Conservation (phyloP, 2,329 filamentous ascomycete species). For the Spiromastix sp. region DNA sequence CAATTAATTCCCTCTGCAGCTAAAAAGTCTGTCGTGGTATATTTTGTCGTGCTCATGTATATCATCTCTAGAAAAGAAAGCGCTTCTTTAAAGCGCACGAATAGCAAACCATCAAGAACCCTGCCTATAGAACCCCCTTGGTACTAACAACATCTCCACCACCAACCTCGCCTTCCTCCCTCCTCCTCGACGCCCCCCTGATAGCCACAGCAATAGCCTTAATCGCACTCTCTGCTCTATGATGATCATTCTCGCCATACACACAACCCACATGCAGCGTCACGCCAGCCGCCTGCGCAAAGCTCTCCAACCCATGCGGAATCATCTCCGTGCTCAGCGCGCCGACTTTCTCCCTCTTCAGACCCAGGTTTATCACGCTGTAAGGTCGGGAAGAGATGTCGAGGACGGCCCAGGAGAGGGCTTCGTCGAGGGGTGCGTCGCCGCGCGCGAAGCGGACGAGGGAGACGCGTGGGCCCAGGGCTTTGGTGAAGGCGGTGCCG, state of each 20-base stretch:
- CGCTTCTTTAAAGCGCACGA: no score
- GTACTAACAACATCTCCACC: conserved; percentile 90
- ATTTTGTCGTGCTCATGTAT: no score
- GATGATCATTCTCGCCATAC: conserved; percentile 87
- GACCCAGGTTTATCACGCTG: conserved; percentile 69
- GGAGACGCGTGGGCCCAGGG: conserved; percentile 67
- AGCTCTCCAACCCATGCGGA: conserved; percentile 88
- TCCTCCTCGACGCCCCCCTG: conserved; percentile 60
- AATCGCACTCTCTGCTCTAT: conserved; percentile 91
- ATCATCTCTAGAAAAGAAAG: no score
- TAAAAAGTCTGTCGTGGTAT: no score
- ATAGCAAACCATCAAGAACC: no score
- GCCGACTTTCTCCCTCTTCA: conserved; percentile 86
- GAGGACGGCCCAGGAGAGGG: conserved; percentile 83
- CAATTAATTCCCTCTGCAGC: no score
- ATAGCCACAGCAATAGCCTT: conserved; percentile 89
- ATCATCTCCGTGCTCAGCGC: conserved; percentile 95
- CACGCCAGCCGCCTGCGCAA: conserved; percentile 77
- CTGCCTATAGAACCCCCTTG: conserved; percentile 68
- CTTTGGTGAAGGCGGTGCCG: conserved; percentile 70
- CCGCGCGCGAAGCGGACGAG: conserved; percentile 85
- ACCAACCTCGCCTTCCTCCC: conserved; percentile 65
- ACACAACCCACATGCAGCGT: conserved; percentile 95
- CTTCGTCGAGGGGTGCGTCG: conserved; percentile 91
- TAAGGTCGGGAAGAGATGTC: conserved; percentile 90